Base-by-base conservation (phyloP, 176 grass and related monocot species). In the Cocos nucifera region DNA sequence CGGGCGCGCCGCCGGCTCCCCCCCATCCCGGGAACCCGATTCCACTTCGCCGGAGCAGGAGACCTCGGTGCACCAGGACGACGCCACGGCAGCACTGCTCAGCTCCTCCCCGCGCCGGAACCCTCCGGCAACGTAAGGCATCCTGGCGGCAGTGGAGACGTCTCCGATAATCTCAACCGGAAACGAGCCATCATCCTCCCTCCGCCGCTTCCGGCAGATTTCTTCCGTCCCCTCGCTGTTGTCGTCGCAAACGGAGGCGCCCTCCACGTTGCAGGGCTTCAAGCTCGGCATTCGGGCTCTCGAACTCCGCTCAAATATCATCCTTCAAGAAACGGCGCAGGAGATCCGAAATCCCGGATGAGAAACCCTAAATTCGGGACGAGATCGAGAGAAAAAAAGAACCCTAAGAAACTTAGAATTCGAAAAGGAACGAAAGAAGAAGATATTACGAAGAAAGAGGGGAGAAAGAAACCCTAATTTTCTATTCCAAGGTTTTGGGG, bases 211-310 rank as follows among this genome's bases (percentile, higher is more conserved):
- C 70, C 25, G 59, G 15, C 24, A 28, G 59, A 25, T 30, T 27
- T 19, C 70, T 26, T 17, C 51, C 18, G 17, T 22, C 61, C 19
- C 67, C 16, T 77, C 75, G 4, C 53, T 56, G 27, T 4, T 58
- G 21, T 28, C 53, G 30, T 66, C 82, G 51, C 22, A 30, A 9
- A 58, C 69, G 27, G 66, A 77, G 17, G 57, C 61, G 17, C 51
- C 64, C 61, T 77, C 61, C 5, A 67, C 79, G 53, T 77, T 82
- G 62, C 79, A 82, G 26, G 73, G 73, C 73, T 82, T 82, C 28
- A 82, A 30, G 16, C 51, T 64, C 67, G 61, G 74, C 60, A 82
- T 82, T 62, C 72, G 79, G 30, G 61, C 60, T 64, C 67, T 74
- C 60, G 61, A 57, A 52, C 67, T 75, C 28, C 72, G 67, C 67